These are phyloP conservation scores for Pseudoscleropodium purum DNA, from an alignment of 225 moss, liverwort and hornwort species.

Conservation along the genomic window DNA sequence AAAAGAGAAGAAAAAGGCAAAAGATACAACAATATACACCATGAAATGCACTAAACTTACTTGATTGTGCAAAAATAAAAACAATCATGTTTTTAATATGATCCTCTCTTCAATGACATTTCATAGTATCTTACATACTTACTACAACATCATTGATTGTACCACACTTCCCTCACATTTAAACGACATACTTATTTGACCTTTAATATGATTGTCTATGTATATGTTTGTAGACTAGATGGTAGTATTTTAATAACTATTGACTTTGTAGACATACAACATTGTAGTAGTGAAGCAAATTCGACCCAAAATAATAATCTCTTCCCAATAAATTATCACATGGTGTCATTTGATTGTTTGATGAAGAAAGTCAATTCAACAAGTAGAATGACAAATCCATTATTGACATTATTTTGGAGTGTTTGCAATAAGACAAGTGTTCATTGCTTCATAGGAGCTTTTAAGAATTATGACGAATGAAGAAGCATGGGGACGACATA, in stretches of 20 bases:
- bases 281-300: background rate
- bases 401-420: too few species aligned
- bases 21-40: background rate
- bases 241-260: background rate
- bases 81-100: background rate
- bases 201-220: background rate
- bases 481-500: background rate
- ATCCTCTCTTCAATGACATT: background rate
- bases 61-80: background rate
- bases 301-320: rapidly evolving
- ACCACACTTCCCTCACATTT: background rate
- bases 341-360: background rate
- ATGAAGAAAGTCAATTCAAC: background rate
- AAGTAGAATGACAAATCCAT: too few species aligned
- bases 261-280: background rate
- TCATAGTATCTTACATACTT: rapidly evolving
- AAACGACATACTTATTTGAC: background rate
- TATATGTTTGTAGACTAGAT: background rate
- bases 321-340: background rate
- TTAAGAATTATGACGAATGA: background rate
- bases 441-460: background rate
- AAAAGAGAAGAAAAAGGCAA: background rate
- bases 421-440: rapidly evolving
- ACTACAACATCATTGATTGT: rapidly evolving
- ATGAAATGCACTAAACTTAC: background rate